Evolutionary conservation across 148 eudicot genomes (phyloP).

Genomic region (Persicaria maculosa): DNA sequence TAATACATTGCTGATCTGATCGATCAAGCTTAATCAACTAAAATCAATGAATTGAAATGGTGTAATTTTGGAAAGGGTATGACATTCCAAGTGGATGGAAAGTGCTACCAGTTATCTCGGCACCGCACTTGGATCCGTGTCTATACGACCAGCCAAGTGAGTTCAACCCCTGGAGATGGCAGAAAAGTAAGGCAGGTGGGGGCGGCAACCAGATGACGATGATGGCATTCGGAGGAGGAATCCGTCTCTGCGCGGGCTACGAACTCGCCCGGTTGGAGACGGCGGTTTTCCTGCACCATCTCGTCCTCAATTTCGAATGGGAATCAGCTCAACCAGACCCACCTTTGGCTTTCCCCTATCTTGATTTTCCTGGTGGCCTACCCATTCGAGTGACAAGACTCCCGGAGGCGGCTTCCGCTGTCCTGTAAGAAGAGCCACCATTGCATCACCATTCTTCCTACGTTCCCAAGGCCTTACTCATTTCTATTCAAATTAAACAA

Average conservation of each 20-base stretch:
- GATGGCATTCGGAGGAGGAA: constrained; percentile 97
- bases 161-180: constrained; percentile 98
- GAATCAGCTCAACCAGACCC: constrained; percentile 43
- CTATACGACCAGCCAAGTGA: constrained; percentile 67
- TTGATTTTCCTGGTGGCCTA: constrained; percentile 84
- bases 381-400: constrained; percentile 59
- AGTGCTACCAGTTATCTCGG: constrained; percentile 91
- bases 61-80: no score
- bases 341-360: constrained; percentile 70
- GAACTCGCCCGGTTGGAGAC: constrained; percentile 84
- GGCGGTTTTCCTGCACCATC: constrained; percentile 86
- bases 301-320: constrained; percentile 74
- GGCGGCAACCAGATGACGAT: no score
- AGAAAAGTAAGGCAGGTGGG: no score
- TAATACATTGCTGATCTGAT: background rate
- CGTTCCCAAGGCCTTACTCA: no score
- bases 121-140: constrained; percentile 88
- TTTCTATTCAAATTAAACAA: no score
- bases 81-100: constrained; percentile 99
- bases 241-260: constrained; percentile 76
- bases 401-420: no score
- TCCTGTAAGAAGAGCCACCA: no score
- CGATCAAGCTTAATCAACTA: background rate
- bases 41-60: no score
- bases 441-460: no score